Base-by-base conservation (phyloP, 139 green algal species). In the Chlamydomonas sp. region DNA sequence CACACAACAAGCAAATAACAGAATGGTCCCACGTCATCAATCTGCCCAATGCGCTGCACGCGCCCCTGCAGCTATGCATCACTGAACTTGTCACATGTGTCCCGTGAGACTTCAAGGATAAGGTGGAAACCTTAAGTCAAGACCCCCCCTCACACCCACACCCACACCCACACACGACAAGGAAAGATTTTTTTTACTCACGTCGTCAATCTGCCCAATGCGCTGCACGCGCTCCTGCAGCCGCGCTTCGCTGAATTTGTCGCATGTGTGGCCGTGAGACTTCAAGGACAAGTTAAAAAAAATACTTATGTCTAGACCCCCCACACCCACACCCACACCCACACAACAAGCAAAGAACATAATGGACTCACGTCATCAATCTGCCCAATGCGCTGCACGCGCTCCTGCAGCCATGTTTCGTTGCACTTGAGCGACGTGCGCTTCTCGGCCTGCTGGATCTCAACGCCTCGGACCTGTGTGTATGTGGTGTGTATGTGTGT, bases 361-460 rank as follows among this genome's bases (percentile, higher is more conserved):
- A 20, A 22, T 33, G 24, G 24, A 33, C 54, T 64, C 54, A 64
- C 54, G 6, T 64, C 60, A 68, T 68, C 60, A 10, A 68, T 28
- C 8, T 20, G 6, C 16, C 10, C 13, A 28, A 68, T 10, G 31
- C 60, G 30, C 31, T 68, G 31, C 60, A 48, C 48, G 22, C 60
- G 26, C 60, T 68, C 60, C 30, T 68, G 31, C 26, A 68, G 10
- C 34, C 31, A 43, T 20, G 60, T 8, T 20, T 68, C 60, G 34
- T 20, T 47, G 30, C 8, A 43, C 34, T 68, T 49, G 31, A 68
- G 13, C 60, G 48, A 38, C 13, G 48, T 30, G 10, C 60, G 31
- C 30, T 68, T 43, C 24, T 68, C 60, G 6, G 31, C 34, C n/a
- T 68, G 60, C 60, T 68, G 10, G 10, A 68, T 30, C 60, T 68